Base-by-base conservation (phyloP, 495 filamentous ascomycete genomes). In the Hyphodiscus hymeniophilus region DNA sequence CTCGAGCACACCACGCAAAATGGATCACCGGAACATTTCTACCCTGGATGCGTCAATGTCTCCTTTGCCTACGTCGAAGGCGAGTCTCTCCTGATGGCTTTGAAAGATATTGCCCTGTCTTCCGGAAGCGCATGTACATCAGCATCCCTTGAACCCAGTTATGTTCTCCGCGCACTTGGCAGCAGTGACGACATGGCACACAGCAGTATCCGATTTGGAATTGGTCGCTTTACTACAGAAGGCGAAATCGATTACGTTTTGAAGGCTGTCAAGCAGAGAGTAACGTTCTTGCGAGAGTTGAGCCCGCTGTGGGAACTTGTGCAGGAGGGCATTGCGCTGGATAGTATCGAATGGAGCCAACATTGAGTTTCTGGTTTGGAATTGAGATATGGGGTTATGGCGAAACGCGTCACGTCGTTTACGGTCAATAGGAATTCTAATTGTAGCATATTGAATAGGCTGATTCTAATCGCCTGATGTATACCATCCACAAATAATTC, bases 1-100 rank as follows among this genome's bases (percentile, higher is more conserved):
- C 76, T 98, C 65, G 92, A 97, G 63, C 92, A 97, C 67, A 95
- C 92, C 3, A 73, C 71, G 17, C 85, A 91, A 58, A 98, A 98
- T 61, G 92, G 92, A 42, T 87, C 91, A 63, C 76, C 82, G 0
- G 63, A 82, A 4, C 74, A 75, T 48, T 89, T 88, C 68, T 98
- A 97, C 66, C 89, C 94, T 11, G 92, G 92, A 55, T 98, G 94
- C 63, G 91, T 98, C 48, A 98, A 98, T 62, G 81, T 98, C 34
- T 98, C 92, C 4, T 98, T 98, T 58, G 92, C 92, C 34, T 98
- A 97, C 61, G 85, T 98, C 15, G 92, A 98, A 66, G 92, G 92
- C 46, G 92, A 98, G 64, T 96, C 91, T 4, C 82, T 98, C 3
- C 76, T 98, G 46, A 98, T 98, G 92, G 92, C 92, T 1, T 71